These are phyloP conservation scores for Linum trigynum DNA, from an alignment of 345 rosid species.

Conservation along the genomic window DNA sequence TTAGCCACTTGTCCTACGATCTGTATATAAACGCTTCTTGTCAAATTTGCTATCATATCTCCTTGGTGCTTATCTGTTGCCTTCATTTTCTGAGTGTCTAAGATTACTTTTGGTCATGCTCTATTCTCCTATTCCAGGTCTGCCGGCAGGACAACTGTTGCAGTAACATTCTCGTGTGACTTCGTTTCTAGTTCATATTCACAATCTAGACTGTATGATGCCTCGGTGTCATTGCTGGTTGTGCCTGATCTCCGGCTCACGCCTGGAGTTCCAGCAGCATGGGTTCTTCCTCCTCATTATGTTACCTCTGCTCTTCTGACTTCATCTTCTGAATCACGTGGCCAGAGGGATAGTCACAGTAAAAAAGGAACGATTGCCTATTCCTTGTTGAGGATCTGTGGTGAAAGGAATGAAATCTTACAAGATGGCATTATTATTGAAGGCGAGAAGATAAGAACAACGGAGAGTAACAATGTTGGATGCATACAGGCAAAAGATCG, in stretches of 20 bases:
- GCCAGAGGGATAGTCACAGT: constrained; percentile 47
- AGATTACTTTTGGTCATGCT: constrained; percentile 17
- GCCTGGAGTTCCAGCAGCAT: constrained; percentile 74
- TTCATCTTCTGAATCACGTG: constrained; percentile 36
- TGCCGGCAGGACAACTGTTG: constrained; percentile 59
- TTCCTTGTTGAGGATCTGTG: constrained; percentile 52
- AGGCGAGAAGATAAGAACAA: constrained; percentile 65
- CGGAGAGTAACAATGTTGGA: constrained; percentile 52
- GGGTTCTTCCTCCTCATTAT: constrained; percentile 87
- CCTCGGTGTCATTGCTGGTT: constrained; percentile 50
- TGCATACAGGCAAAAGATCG: constrained; percentile 90
- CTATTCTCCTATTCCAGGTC: constrained; percentile 41
- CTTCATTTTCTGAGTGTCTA: not conserved
- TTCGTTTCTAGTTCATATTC: constrained; percentile 52
- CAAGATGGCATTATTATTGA: constrained; percentile 44
- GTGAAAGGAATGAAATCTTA: constrained; percentile 37
- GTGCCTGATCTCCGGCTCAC: constrained; percentile 81
- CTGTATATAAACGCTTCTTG: not conserved
- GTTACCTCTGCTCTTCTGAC: constrained; percentile 62
- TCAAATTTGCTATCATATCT: too few relatives aligned
- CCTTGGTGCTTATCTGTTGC: constrained; percentile 7
- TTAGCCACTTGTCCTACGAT: not conserved
- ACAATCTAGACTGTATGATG: constrained; percentile 54
- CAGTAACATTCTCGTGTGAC: constrained; percentile 73
- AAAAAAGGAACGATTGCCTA: constrained; percentile 51